Conservation (phyloP, 2,329 filamentous ascomycete genomes). For the Arthrobotrys sphaeroides region DNA sequence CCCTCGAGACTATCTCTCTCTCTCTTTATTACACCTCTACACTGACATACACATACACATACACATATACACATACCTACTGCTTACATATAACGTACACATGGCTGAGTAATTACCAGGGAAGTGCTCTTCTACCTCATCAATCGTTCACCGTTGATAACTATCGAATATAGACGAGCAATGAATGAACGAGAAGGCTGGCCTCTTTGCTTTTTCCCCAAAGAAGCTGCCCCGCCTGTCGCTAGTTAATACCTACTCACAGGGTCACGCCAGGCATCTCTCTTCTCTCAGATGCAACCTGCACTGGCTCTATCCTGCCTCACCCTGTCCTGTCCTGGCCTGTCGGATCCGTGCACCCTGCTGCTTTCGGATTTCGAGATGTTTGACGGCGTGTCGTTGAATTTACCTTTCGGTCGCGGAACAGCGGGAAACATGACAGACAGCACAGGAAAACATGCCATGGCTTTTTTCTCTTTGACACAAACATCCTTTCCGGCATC, state of each 20-base stretch:
- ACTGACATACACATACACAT: too few species aligned
- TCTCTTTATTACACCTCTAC: too few species aligned
- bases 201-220: background rate
- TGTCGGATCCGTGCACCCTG: too few species aligned
- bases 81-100: too few species aligned
- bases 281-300: background rate
- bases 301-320: background rate
- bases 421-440: background rate
- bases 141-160: too few species aligned
- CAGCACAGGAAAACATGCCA: background rate
- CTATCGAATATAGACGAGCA: background rate
- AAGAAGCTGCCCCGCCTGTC: constrained; percentile 4
- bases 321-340: background rate
- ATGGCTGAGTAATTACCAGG: too few species aligned
- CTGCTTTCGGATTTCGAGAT: background rate
- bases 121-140: too few species aligned
- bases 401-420: constrained; percentile 34
- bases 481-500: too few species aligned
- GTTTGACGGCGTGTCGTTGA: constrained; percentile 52
- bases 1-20: constrained; percentile 1
- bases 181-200: background rate
- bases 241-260: background rate
- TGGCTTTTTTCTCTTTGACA: background rate
- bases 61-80: too few species aligned
- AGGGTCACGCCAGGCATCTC: background rate